Conservation (phyloP, 148 eudicot genomes). For the Camellia sinensis region DNA sequence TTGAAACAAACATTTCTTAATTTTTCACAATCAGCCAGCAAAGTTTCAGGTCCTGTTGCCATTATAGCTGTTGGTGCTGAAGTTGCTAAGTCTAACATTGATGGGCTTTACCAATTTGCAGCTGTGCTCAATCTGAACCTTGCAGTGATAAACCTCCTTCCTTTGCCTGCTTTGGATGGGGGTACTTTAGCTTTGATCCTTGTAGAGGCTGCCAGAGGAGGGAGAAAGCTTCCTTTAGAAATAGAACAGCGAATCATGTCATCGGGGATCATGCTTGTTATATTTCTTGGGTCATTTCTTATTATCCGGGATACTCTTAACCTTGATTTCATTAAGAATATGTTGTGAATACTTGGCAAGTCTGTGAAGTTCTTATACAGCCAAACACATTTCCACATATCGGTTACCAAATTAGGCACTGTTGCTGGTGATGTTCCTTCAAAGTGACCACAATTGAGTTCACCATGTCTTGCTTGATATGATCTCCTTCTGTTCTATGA, state of each 20-base stretch:
- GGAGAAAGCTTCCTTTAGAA: constrained; percentile 82
- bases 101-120: constrained; percentile 88
- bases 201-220: constrained; percentile 85
- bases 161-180: constrained; percentile 93
- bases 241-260: constrained; percentile 88
- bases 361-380: not conserved
- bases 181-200: constrained; percentile 86
- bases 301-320: constrained; percentile 81
- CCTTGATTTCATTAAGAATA: constrained; percentile 70
- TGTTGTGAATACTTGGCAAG: constrained; percentile 41
- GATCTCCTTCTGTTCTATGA: not conserved
- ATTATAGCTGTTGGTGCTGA: constrained; percentile 97
- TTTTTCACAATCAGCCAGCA: constrained; percentile 79
- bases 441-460: not conserved
- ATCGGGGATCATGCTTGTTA: constrained; percentile 75
- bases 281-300: constrained; percentile 71
- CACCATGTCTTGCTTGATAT: not conserved
- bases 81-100: constrained; percentile 77
- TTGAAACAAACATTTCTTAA: constrained; percentile 82
- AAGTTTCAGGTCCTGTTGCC: constrained; percentile 92
- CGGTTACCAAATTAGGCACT: not conserved
- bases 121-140: constrained; percentile 82
- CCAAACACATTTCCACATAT: not conserved
- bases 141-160: constrained; percentile 90
- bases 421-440: not conserved